These are phyloP conservation scores for Dendrocalamus sinicus DNA, from an alignment of 176 grass and related monocot species.

Conservation along the genomic window DNA sequence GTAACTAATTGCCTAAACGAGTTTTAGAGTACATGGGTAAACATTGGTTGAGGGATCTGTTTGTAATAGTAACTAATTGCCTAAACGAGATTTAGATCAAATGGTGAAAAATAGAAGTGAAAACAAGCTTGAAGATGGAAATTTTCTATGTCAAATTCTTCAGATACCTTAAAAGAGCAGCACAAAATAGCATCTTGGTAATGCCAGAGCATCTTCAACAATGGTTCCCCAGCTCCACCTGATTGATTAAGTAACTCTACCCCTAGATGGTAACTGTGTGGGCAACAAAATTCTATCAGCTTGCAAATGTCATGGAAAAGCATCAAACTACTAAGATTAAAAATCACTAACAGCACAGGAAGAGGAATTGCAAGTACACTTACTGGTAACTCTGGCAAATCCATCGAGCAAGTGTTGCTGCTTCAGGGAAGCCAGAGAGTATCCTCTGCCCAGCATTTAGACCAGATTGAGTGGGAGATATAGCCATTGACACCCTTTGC, in stretches of 20 bases:
- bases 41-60: background rate
- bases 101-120: background rate
- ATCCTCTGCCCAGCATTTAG: constrained; percentile 51
- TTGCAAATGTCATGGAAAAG: constrained; percentile 28
- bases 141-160: background rate
- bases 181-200: constrained; percentile 90
- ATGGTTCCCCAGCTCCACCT: constrained; percentile 61
- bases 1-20: background rate
- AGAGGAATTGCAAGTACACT: constrained; percentile 20
- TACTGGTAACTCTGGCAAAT: constrained; percentile 95
- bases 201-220: constrained; percentile 94
- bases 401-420: constrained; percentile 76
- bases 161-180: constrained; percentile 88
- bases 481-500: constrained; percentile 88
- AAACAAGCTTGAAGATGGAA: background rate
- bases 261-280: constrained; percentile 72
- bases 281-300: constrained; percentile 27
- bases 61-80: background rate
- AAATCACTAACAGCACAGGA: background rate
- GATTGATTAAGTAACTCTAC: constrained; percentile 75
- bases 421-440: constrained; percentile 74
- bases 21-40: background rate
- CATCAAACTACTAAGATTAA: background rate
- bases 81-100: background rate
- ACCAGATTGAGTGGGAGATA: constrained; percentile 68